Evolutionary conservation across 495 filamentous ascomycete genomes (phyloP), one percentile per base, ranked within the genome.

Genomic region (Tuber aestivum): DNA sequence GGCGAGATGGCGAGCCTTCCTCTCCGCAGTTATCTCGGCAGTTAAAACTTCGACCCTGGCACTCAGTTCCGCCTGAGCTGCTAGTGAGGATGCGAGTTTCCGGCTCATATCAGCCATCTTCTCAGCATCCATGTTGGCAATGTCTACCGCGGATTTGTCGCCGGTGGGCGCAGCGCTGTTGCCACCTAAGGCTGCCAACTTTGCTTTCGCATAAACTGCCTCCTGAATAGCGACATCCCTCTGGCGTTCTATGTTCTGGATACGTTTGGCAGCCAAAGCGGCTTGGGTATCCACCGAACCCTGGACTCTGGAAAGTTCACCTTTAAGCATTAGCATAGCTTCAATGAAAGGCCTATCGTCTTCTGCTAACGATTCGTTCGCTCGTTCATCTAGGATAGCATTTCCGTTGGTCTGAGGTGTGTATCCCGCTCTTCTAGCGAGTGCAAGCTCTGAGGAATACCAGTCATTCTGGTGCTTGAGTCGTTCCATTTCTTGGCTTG

Each of bases 141-240:
- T 81, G 41, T 83, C 81, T 65, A 65, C 27, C 20, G 79, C 76
- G 2, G 72, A 75, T 40, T 70, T 77, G 32, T 80, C 81, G 16
- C 81, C 80, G 1, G 76, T 71, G 18, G 76, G 74, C 23, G 81
- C 68, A 27, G 81, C 71, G 21, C 70, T 40, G 48, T 69, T 75
- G 40, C 81, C 81, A 44, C 81, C 81, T 16, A 83, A 68, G 35
- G 94, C 94, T 56, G 94, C 95, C 27, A 97, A 87, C 81, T 93
- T 97, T 10, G 96, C 93, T 81, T 97, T 97, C 37, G 94, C 93
- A 85, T 97, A 98, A 1, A 94, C 92, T 0, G 96, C 95, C 84
- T 98, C 96, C 76, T 89, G 91, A 61, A 99, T 89, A 27, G 95
- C 95, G 32, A 92, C 90, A 84, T 99, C 96, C 71, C 96, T 87